Base-by-base conservation (phyloP, 2,329 filamentous ascomycete species). In the Exserohilum turcica region DNA sequence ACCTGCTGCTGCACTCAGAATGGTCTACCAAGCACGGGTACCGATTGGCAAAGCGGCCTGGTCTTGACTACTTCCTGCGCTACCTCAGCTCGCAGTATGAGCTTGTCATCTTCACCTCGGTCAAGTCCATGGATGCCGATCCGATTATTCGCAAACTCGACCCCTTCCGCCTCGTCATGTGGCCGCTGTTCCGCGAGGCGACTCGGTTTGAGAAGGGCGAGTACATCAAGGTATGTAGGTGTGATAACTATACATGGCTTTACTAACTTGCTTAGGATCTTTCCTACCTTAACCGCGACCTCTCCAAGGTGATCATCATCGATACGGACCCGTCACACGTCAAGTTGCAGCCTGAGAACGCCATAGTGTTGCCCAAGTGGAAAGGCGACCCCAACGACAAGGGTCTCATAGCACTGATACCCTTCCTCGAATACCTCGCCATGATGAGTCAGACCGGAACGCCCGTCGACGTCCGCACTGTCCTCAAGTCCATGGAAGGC, bases 11-110 rank as follows among this genome's bases (percentile, higher is more conserved):
- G 27, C 93, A 97, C 78, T 96, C 90, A 70, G 91, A 96, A 73
- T 99, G 94, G 94, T 85, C 86, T 19, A 86, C 93, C 52, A 91
- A 97, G 73, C 89, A 97, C 71, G 94, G 94, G 54, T 99, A 94
- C 92, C 86, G 93, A 63, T 84, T 95, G 57, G 94, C 94, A 24
- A 99, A 99, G 80, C 86, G 94, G 43, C 94, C 94, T 31, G 94
- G 94, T 39, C 85, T 95, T 57, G 94, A 99, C 78, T 99, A 99
- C 79, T 99, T 99, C 79, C 79, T 99, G 60, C 90, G 91, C 70
- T 99, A 99, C 75, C 84, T 99, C 43, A 93, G 90, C 77, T 92
- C 97, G 76, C 97, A 99, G 82, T 99, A 97, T 73, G 94, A 99
- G 76, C 82, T 99, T 48, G 94, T 97, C 46, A 86, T 99, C 60